Percentiles rank a stretch among this genome's conserved stretches.
Conservation (phyloP, 371 early-diverging fungal genomes). For the Nematocida sp. region DNA sequence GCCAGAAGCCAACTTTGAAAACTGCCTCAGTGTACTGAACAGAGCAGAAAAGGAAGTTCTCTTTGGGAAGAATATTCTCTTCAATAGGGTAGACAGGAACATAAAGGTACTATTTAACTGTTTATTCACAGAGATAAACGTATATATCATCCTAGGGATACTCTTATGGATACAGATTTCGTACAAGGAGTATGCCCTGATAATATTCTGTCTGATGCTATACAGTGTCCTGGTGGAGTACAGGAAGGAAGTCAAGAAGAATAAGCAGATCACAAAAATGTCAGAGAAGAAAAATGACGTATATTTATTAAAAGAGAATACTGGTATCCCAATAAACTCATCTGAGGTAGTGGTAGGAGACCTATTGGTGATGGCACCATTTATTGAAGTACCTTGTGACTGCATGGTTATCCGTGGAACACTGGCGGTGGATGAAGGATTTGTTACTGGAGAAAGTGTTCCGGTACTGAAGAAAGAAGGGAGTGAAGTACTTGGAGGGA, state of each 20-base stretch:
- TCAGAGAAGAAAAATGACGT: constrained; percentile 12
- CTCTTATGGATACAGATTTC: constrained; percentile 54
- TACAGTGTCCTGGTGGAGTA: constrained; percentile 48
- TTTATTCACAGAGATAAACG: constrained; percentile 25
- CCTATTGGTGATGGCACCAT: constrained; percentile 49
- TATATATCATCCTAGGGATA: constrained; percentile 55
- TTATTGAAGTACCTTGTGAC: constrained; percentile 75
- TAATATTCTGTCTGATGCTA: constrained; percentile 53
- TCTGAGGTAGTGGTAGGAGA: constrained; percentile 58
- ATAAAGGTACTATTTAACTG: constrained; percentile 37
- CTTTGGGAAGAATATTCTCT: constrained; percentile 57
- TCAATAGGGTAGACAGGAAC: neutral
- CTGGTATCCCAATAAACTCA: constrained; percentile 23
- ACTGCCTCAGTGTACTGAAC: neutral
- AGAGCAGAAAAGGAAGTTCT: constrained; percentile 54
- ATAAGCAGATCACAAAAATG: constrained; percentile 28
- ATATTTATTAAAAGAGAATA: constrained; percentile 45
- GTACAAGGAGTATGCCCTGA: constrained; percentile 54
- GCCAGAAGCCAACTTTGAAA: neutral
- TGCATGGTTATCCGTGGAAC: constrained; percentile 83
- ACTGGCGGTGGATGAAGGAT: constrained; percentile 90
- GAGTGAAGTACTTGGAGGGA: constrained; percentile 50
- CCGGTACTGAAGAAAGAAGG: constrained; percentile 72
- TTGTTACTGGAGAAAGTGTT: constrained; percentile 92
- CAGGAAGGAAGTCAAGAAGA: constrained; percentile 40